Evolutionary conservation across 2,329 filamentous ascomycete species (phyloP), one percentile per base, ranked within the genome.

Genomic region (Trichophaea hybrida): DNA sequence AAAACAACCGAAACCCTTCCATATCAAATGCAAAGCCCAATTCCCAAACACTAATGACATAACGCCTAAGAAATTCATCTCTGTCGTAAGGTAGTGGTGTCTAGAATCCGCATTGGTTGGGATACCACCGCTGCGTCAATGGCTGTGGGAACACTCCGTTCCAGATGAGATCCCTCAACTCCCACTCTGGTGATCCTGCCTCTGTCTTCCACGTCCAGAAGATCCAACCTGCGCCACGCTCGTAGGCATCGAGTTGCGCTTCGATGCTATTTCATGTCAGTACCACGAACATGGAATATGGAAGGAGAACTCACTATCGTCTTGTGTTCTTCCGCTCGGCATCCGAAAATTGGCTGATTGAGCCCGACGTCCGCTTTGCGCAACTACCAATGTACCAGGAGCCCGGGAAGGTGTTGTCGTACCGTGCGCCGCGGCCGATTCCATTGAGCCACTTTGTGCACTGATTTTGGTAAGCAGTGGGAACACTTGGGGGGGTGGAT

Each of bases 161-260:
- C 62, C 77, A 75, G 15, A 78, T 69, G 7, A 80, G 69, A 32
- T 69, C 69, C 60, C 76, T 75, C 31, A 75, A 73, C 68, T 80
- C 77, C 77, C 78, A 80, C 65, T 80, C 78, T 44, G 74, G 72
- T 2, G 75, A 56, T 32, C 64, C 74, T 0, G 62, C 62, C 65
- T 80, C 77, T 0, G 78, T 79, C 72, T 81, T 81, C 71, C 78
- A 80, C 62, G 78, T 80, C 78, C 78, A 80, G 68, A 77, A 80
- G 33, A 79, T 70, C 78, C 78, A 80, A 1, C 79, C 78, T 33
- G 76, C 75, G 57, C 74, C 72, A 7, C 67, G 67, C 70, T 80
- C 78, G 64, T 76, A 81, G 0, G 75, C 71, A 34, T 74, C 72
- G 53, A 81, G 70, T 68, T 81, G 79, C 1, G 78, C 76, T 64